These are phyloP conservation scores for Cardamine occulta DNA, from an alignment of 345 rosid genomes.

Conservation along the genomic window DNA sequence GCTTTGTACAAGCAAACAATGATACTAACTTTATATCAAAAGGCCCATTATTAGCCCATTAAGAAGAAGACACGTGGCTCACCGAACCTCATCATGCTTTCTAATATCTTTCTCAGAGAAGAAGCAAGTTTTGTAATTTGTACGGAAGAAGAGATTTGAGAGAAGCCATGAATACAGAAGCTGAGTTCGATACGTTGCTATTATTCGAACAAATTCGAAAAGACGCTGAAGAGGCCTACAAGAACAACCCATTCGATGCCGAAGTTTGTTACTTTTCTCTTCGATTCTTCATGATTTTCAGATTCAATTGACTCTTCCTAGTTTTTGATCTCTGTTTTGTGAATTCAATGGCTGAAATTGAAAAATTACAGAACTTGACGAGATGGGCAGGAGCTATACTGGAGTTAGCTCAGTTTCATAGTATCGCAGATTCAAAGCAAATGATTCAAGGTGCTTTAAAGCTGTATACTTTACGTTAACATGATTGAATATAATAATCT, in stretches of 20 bases:
- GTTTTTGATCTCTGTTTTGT: slow-evolving; percentile 3
- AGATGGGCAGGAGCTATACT: slow-evolving; percentile 87
- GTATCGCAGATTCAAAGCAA: slow-evolving; percentile 61
- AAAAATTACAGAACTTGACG: slow-evolving; percentile 62
- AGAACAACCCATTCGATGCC: slow-evolving; percentile 69
- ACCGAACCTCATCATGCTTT: background rate
- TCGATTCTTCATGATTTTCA: background rate
- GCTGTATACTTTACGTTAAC: background rate
- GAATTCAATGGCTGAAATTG: background rate
- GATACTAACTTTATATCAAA: background rate
- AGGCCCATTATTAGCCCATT: slow-evolving; percentile 26
- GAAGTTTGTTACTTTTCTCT: slow-evolving; percentile 52
- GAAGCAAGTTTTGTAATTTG: slow-evolving; percentile 22
- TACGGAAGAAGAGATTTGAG: slow-evolving; percentile 19
- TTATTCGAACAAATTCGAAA: slow-evolving; percentile 87
- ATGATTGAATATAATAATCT: background rate
- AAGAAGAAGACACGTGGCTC: background rate
- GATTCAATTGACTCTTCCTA: background rate
- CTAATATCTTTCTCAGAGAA: background rate
- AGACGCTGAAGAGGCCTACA: slow-evolving; percentile 65
- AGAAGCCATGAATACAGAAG: slow-evolving; percentile 65
- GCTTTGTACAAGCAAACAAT: background rate
- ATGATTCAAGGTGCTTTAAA: slow-evolving; percentile 66
- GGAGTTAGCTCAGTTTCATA: slow-evolving; percentile 90
- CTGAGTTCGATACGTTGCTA: slow-evolving; percentile 68